These are phyloP conservation scores for Cytospora schulzeri DNA, from an alignment of 2,329 filamentous ascomycete genomes.

Conservation along the genomic window DNA sequence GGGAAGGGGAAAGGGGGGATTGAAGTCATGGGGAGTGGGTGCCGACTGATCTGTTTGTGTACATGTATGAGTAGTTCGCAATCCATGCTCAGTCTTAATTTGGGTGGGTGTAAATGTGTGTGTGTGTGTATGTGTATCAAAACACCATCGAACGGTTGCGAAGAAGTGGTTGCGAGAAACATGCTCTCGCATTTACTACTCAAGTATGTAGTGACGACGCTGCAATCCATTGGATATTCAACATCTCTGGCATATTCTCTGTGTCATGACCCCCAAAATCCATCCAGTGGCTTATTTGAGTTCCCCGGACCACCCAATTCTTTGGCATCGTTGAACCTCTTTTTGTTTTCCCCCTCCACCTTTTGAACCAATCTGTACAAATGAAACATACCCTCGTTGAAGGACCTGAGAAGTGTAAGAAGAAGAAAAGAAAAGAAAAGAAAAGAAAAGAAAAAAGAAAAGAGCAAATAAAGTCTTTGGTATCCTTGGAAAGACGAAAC, in stretches of 20 bases:
- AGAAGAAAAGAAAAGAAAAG: background rate
- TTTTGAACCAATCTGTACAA: background rate
- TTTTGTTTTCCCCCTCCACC: background rate
- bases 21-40: too few relatives aligned
- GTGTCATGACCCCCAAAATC: background rate
- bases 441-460: background rate
- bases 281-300: background rate
- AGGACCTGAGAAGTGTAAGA: background rate
- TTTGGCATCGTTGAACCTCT: background rate
- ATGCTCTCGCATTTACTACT: background rate
- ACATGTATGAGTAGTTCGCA: too few relatives aligned
- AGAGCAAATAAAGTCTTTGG: conserved; percentile 13
- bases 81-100: too few relatives aligned
- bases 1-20: too few relatives aligned
- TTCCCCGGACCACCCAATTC: background rate
- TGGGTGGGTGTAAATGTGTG: too few relatives aligned
- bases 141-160: background rate
- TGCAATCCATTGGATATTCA: background rate
- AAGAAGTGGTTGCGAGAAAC: background rate
- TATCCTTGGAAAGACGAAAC: conserved; percentile 18
- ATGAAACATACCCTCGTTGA: background rate
- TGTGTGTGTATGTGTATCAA: too few relatives aligned
- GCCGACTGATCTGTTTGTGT: background rate
- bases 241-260: background rate
- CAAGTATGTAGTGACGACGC: background rate